Evolutionary conservation across 257 asterid species (phyloP).

Genomic region (Solanum arcanum): DNA sequence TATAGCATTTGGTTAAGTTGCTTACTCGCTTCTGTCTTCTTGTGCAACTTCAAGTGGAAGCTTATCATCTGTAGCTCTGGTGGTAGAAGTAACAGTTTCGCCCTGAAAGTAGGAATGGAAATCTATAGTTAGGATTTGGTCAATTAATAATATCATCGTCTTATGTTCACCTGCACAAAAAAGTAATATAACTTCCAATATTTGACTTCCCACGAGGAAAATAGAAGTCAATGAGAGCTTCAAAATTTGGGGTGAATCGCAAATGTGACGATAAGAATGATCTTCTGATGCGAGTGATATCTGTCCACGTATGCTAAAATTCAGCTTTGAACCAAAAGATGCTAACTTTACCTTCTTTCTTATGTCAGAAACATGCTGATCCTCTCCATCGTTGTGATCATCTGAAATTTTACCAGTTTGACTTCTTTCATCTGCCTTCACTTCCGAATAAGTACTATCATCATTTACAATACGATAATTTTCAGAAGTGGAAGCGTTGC

Average conservation of each 20-base stretch:
- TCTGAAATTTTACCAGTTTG: slow-evolving; percentile 16
- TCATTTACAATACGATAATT: slow-evolving; percentile 28
- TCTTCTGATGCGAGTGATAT: background rate
- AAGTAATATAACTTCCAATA: background rate
- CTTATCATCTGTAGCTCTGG: slow-evolving; percentile 1
- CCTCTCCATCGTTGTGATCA: slow-evolving; percentile 15
- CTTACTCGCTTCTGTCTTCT: background rate
- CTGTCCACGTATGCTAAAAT: background rate
- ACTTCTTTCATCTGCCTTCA: slow-evolving; percentile 15
- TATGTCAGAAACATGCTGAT: slow-evolving; percentile 22
- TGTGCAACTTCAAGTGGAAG: slow-evolving; percentile 1
- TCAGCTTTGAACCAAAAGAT: background rate
- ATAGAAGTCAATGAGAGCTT: background rate
- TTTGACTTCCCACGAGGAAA: background rate
- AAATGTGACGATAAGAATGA: background rate
- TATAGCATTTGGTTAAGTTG: background rate
- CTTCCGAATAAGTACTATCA: slow-evolving; percentile 16
- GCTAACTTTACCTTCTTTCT: slow-evolving; percentile 33
- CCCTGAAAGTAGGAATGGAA: slow-evolving; percentile 5
- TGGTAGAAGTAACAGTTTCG: background rate
- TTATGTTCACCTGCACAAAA: background rate
- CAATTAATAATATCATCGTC: background rate
- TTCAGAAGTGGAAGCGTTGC: slow-evolving; percentile 15
- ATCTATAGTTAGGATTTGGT: background rate
- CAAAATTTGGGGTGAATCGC: background rate